Conservation (phyloP, 2,329 filamentous ascomycete genomes). For the Alternaria novae-zelandiae region DNA sequence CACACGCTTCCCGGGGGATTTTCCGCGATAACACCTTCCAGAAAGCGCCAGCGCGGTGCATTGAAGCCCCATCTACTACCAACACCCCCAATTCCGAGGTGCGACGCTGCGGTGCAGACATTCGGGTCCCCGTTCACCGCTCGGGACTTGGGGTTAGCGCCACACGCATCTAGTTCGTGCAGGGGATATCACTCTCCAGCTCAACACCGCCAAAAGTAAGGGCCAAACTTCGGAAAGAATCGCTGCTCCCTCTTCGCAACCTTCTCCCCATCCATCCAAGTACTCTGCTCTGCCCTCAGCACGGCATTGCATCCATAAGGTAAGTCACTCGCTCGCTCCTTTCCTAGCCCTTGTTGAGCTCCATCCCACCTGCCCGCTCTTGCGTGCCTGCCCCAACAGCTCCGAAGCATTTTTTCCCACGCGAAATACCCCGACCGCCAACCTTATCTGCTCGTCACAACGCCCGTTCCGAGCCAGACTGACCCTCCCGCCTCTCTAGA, state of each 20-base stretch:
- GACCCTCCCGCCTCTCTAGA: slow-evolving; percentile 20
- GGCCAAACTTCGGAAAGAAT: slow-evolving; percentile 40
- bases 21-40: neutral
- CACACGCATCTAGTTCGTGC: slow-evolving; percentile 31
- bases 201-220: slow-evolving; percentile 39
- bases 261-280: slow-evolving; percentile 36
- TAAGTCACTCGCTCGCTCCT: slow-evolving; percentile 21
- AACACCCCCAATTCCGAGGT: slow-evolving; percentile 8
- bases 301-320: slow-evolving; percentile 36
- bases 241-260: slow-evolving; percentile 31
- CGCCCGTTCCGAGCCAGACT: slow-evolving; percentile 15
- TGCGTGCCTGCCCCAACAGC: slow-evolving; percentile 27
- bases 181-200: slow-evolving; percentile 26
- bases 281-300: slow-evolving; percentile 22
- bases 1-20: slow-evolving; percentile 1
- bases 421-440: slow-evolving; percentile 37
- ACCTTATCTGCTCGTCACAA: slow-evolving; percentile 5
- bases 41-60: neutral
- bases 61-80: neutral
- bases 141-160: slow-evolving; percentile 32
- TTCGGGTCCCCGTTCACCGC: slow-evolving; percentile 45
- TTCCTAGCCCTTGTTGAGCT: slow-evolving; percentile 12
- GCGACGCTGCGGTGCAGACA: slow-evolving; percentile 12
- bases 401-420: slow-evolving; percentile 27
- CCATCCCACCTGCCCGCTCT: slow-evolving; percentile 17